Evolutionary conservation across 2,329 filamentous ascomycete species (phyloP), one percentile per base, ranked within the genome.

Genomic region (Colletotrichum ledebouriae): DNA sequence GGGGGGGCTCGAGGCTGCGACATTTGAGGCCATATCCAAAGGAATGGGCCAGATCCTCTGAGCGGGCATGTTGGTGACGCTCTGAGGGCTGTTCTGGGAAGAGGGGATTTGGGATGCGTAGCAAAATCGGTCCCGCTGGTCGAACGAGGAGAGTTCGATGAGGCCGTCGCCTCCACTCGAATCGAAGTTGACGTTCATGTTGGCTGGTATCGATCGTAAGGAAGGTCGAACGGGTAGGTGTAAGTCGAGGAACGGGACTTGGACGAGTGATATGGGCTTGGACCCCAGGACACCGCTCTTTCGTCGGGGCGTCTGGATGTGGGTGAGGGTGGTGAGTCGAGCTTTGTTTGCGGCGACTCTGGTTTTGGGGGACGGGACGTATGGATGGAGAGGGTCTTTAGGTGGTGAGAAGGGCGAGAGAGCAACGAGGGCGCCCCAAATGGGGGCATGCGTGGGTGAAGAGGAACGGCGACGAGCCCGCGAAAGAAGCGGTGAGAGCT

Each of bases 101-200:
- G 70, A 71, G 42, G 67, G 67, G 78, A 79, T 71, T 77, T 79
- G 73, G 78, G 81, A 82, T 59, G 81, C 82, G 78, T 82, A 83
- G 71, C 85, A 83, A 75, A 87, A 87, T 76, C 84, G 84, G 73
- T 87, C 83, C 79, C 85, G 83, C 75, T 84, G 84, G 77, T 90
- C 86, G 80, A 85, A 90, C n/a, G 66, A 69, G 73, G 80, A 84
- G 76, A 90, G 82, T 76, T 90, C 87, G 76, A 90, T 77, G 76
- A 90, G 84, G 77, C 83, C 86, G 78, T 90, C 87, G 79, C 83
- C 84, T 79, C 83, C 83, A 77, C 82, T 82, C 77, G 81, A 76
- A 79, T 85, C 85, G 82, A 87, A 90, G 76, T 89, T 86, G 82
- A 86, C 85, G 80, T 84, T 85, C 88, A 83, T 82, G 76, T 77